Percentiles rank a stretch among this genome's conserved stretches.
These are phyloP conservation scores for Arthrobotrys sinensis DNA, from an alignment of 2,329 filamentous ascomycete genomes.

Conservation along the genomic window DNA sequence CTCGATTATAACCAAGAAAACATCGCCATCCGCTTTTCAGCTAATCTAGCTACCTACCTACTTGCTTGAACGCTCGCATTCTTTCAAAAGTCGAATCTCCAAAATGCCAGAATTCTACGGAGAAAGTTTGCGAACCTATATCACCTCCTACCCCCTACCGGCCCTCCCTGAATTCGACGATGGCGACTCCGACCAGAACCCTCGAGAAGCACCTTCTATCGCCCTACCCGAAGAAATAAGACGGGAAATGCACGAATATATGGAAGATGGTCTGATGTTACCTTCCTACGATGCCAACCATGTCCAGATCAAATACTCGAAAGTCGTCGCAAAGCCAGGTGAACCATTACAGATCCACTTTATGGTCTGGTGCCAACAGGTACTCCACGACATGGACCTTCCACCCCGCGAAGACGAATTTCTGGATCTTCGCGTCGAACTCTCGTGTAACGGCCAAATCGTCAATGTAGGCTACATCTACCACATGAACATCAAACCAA, in stretches of 20 bases:
- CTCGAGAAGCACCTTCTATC: slow-evolving; percentile 47
- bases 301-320: slow-evolving; percentile 37
- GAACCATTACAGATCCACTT: slow-evolving; percentile 50
- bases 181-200: slow-evolving; percentile 20
- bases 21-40: no score
- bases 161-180: slow-evolving; percentile 36
- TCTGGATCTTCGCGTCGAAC: slow-evolving; percentile 46
- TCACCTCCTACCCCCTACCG: slow-evolving; percentile 50
- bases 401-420: slow-evolving; percentile 45
- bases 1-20: no score
- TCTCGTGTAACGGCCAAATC: slow-evolving; percentile 34
- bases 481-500: slow-evolving; percentile 34
- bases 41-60: background rate
- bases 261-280: slow-evolving; percentile 33
- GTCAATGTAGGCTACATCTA: slow-evolving; percentile 46
- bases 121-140: slow-evolving; percentile 42
- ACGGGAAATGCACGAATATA: slow-evolving; percentile 42
- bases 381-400: slow-evolving; percentile 51
- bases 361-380: slow-evolving; percentile 54
- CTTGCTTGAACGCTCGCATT: background rate
- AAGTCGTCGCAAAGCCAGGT: slow-evolving; percentile 40
- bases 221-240: slow-evolving; percentile 43
- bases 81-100: background rate
- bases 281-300: slow-evolving; percentile 45
- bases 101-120: slow-evolving; percentile 49